A percentile compares a stretch with the other conserved stretches of the same genome.
Evolutionary conservation across 805 yeast species (phyloP).

Genomic region (Kluyveromyces dobzhanskii): DNA sequence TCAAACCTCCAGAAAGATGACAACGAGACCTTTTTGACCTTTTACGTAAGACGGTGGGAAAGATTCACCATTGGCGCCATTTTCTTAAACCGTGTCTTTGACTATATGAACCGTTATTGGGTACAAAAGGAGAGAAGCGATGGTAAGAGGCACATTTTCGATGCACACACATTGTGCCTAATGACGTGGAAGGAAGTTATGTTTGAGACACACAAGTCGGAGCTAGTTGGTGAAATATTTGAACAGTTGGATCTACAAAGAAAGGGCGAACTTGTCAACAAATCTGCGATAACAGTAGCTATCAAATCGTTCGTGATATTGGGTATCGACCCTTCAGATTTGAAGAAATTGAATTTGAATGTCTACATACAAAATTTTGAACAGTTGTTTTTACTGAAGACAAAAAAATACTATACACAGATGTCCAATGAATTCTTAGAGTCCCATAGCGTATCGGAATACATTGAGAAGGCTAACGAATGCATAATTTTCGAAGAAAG

Average conservation of each 20-base stretch:
- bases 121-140: slow-evolving; percentile 92
- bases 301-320: slow-evolving; percentile 80
- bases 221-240: slow-evolving; percentile 62
- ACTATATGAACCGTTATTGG: slow-evolving; percentile 96
- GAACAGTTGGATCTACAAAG: slow-evolving; percentile 72
- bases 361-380: slow-evolving; percentile 81
- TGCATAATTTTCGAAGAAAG: slow-evolving; percentile 78
- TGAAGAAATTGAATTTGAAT: slow-evolving; percentile 73
- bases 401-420: slow-evolving; percentile 40
- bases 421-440: slow-evolving; percentile 63
- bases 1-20: slow-evolving; percentile 40
- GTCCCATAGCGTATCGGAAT: slow-evolving; percentile 79
- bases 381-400: slow-evolving; percentile 60
- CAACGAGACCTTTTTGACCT: slow-evolving; percentile 64
- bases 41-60: slow-evolving; percentile 83
- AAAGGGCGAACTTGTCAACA: slow-evolving; percentile 64
- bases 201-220: slow-evolving; percentile 57
- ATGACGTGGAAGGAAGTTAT: slow-evolving; percentile 81
- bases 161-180: slow-evolving; percentile 81
- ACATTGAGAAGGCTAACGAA: slow-evolving; percentile 76
- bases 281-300: slow-evolving; percentile 57
- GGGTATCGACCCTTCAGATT: slow-evolving; percentile 86
- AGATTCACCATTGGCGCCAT: slow-evolving; percentile 88
- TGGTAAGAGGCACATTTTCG: slow-evolving; percentile 82
- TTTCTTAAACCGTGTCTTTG: slow-evolving; percentile 84